Conservation (phyloP, 179 eudicot species). For the Nepenthes alata region DNA sequence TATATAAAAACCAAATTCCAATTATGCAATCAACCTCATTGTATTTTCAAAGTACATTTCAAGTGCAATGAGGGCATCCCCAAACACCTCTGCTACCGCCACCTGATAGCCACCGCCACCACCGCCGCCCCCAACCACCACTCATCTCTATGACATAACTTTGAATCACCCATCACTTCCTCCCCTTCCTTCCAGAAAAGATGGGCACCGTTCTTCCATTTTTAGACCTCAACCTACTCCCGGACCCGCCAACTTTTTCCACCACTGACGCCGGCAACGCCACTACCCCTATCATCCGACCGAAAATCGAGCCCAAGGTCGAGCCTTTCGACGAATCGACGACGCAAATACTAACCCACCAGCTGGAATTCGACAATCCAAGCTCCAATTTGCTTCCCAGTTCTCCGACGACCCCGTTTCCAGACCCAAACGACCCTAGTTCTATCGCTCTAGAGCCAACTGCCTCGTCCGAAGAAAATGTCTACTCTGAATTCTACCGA, state of each 20-base stretch:
- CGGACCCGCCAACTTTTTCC: constrained; percentile 20
- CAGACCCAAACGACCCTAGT: constrained; percentile 14
- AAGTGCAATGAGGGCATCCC: no score
- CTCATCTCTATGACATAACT: no score
- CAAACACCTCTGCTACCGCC: no score
- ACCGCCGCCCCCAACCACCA: no score
- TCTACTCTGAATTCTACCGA: constrained; percentile 42
- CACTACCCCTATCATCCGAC: constrained; percentile 10
- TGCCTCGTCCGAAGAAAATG: constrained; percentile 18
- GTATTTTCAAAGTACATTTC: no score
- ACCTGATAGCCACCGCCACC: no score
- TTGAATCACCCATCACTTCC: no score
- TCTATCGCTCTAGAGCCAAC: constrained; percentile 1
- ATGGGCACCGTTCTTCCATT: constrained; percentile 49
- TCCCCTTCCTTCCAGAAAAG: not conserved
- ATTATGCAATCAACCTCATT: no score
- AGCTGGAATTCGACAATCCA: not conserved
- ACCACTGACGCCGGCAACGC: constrained; percentile 9
- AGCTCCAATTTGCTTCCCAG: constrained; percentile 20
- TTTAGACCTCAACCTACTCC: constrained; percentile 45
- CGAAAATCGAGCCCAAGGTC: constrained; percentile 37
- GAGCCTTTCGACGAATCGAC: constrained; percentile 39
- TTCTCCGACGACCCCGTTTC: constrained; percentile 17
- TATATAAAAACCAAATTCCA: no score
- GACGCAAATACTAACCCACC: constrained; percentile 4